Conservation (phyloP, 2,329 filamentous ascomycete species). For the Aspergillus uvarum region DNA sequence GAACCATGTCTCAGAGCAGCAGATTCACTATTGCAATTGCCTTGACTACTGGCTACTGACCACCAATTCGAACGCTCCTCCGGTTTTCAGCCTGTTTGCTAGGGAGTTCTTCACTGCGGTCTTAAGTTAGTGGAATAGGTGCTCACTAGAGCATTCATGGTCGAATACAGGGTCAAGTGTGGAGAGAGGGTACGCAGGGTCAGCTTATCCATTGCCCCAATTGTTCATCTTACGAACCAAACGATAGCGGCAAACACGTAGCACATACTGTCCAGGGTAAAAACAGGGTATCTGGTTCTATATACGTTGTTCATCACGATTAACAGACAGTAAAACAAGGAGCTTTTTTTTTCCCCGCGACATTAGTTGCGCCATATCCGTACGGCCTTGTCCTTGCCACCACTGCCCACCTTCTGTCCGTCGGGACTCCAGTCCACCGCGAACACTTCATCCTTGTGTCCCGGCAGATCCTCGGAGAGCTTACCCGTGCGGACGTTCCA, state of each 20-base stretch:
- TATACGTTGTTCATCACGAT: not conserved
- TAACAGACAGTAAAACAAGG: slow-evolving; percentile 8
- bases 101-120: too few relatives aligned
- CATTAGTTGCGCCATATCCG: slow-evolving; percentile 63
- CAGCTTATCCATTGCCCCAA: too few relatives aligned
- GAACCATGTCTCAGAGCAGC: too few relatives aligned
- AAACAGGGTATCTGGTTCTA: slow-evolving; percentile 21
- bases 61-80: too few relatives aligned
- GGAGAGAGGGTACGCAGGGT: too few relatives aligned
- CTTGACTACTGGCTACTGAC: too few relatives aligned
- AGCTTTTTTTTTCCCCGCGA: slow-evolving; percentile 2
- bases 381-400: slow-evolving; percentile 83
- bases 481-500: slow-evolving; percentile 90
- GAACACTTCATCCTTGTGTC: slow-evolving; percentile 90
- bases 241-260: not conserved
- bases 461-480: slow-evolving; percentile 77
- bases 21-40: too few relatives aligned
- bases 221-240: too few relatives aligned
- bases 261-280: not conserved
- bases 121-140: too few relatives aligned
- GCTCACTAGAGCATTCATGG: too few relatives aligned
- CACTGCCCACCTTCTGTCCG: slow-evolving; percentile 83
- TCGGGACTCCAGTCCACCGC: slow-evolving; percentile 94
- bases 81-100: too few relatives aligned
- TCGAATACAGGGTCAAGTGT: too few relatives aligned